phyloP scores from a whole-genome alignment of 2,329 filamentous ascomycete species.

The Hypoxylon sp. region DNA sequence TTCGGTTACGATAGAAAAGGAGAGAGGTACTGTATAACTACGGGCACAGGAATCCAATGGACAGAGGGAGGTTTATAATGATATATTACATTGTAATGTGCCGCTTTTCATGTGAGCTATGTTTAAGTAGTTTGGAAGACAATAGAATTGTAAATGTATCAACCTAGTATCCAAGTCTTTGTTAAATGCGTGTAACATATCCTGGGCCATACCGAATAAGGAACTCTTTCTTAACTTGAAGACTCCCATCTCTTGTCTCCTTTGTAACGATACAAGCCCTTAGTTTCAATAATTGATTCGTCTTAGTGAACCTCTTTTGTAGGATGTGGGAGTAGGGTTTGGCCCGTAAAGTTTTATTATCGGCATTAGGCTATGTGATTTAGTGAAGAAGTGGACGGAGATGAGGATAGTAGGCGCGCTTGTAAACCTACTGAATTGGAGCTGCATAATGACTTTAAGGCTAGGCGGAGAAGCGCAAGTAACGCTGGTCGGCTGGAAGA shows the following conservation, averaged over 20 bases:
- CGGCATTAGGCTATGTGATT: conserved; percentile 7
- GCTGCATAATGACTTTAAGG: not conserved
- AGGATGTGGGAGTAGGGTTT: no score
- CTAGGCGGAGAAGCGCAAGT: conserved; percentile 1
- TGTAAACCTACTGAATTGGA: conserved; percentile 7
- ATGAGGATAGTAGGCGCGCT: not conserved
- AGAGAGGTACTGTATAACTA: no score
- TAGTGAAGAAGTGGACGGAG: not conserved
- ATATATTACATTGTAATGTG: no score
- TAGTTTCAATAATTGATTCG: not conserved
- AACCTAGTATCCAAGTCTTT: no score
- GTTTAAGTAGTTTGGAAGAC: no score
- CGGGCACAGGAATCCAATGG: no score
- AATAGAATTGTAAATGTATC: no score
- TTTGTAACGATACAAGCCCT: not conserved
- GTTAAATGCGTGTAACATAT: no score
- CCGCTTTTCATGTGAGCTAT: no score
- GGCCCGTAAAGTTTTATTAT: not conserved
- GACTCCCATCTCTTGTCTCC: not conserved
- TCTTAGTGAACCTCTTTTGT: no score
- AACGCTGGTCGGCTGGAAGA: not conserved
- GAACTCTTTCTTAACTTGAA: not conserved
- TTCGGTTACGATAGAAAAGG: no score
- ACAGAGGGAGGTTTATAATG: no score
- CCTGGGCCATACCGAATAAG: not conserved